Percentiles rank a stretch among this genome's conserved stretches.
Conservation (phyloP, 805 yeast genomes). For the Metschnikowia kunwiensis region DNA sequence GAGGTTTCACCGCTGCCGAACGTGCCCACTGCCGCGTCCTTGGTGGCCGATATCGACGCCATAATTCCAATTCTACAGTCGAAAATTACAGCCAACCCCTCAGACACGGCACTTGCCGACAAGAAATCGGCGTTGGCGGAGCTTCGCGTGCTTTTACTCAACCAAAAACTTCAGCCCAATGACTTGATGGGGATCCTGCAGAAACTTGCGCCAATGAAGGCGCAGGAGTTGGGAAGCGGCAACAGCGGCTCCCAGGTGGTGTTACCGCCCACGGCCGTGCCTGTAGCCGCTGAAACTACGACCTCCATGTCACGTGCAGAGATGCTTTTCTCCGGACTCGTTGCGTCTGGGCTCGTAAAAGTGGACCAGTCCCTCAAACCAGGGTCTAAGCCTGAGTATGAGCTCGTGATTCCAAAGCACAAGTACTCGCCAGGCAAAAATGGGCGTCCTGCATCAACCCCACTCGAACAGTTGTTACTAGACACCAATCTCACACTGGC, state of each 20-base stretch:
- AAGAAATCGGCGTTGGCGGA: slow-evolving; percentile 45
- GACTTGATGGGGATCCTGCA: slow-evolving; percentile 38
- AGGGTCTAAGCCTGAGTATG: slow-evolving; percentile 35
- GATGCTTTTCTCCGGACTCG: slow-evolving; percentile 32
- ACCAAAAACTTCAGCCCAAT: slow-evolving; percentile 30
- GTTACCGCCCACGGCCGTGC: background rate
- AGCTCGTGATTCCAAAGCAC: slow-evolving; percentile 29
- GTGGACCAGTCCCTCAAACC: slow-evolving; percentile 41
- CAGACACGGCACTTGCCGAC: slow-evolving; percentile 42
- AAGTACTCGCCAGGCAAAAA: slow-evolving; percentile 22
- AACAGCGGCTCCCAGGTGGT: no score
- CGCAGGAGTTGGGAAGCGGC: slow-evolving; percentile 14
- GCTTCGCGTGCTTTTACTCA: slow-evolving; percentile 39
- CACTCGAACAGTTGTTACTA: slow-evolving; percentile 15
- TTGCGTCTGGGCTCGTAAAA: slow-evolving; percentile 37
- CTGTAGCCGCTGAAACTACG: slow-evolving; percentile 14
- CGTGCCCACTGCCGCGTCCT: slow-evolving; percentile 11
- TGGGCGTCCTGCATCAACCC: slow-evolving; percentile 12
- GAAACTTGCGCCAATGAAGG: slow-evolving; percentile 36
- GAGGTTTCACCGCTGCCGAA: slow-evolving; percentile 5
- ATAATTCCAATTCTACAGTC: slow-evolving; percentile 43
- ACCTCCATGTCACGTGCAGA: slow-evolving; percentile 23
- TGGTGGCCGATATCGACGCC: slow-evolving; percentile 33
- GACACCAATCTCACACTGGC: slow-evolving; percentile 14
- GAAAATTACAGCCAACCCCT: slow-evolving; percentile 30